Evolutionary conservation across 805 yeast species (phyloP).

Genomic region (Teunomyces panamensis): DNA sequence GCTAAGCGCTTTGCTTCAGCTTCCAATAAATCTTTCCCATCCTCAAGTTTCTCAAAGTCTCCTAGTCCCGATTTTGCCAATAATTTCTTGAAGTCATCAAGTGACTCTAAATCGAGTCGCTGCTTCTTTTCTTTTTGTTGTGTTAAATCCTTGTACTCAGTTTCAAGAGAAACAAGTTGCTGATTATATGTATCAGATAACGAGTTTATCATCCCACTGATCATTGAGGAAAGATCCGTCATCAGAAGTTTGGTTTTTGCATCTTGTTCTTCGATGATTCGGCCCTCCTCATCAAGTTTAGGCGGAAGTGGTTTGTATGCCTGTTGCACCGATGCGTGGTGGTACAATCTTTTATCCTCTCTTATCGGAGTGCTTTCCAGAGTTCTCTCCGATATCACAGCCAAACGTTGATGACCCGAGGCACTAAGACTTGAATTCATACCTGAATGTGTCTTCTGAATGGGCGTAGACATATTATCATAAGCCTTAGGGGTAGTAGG

Average conservation of each 20-base stretch:
- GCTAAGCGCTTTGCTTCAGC: conserved; percentile 15
- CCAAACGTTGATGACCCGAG: conserved; percentile 23
- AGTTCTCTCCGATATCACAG: conserved; percentile 31
- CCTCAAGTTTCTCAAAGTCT: conserved; percentile 20
- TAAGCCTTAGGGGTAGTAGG: conserved; percentile 22
- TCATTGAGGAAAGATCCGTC: conserved; percentile 34
- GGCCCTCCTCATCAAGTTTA: conserved; percentile 28
- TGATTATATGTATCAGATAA: conserved; percentile 54
- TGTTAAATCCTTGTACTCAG: conserved; percentile 18
- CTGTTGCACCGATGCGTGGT: conserved; percentile 7
- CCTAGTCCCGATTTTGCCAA: conserved; percentile 33
- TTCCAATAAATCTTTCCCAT: conserved; percentile 22
- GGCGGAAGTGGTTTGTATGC: conserved; percentile 34
- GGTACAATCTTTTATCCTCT: conserved; percentile 4
- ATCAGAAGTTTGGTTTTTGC: conserved; percentile 24
- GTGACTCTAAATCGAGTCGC: conserved; percentile 36
- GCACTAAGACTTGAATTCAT: conserved; percentile 9
- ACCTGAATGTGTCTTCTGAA: conserved; percentile 11
- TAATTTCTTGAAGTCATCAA: conserved; percentile 23
- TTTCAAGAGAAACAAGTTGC: conserved; percentile 40
- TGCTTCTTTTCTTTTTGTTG: conserved; percentile 51
- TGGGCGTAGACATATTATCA: conserved; percentile 32
- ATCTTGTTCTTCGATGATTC: conserved; percentile 18
- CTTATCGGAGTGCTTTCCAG: conserved; percentile 26
- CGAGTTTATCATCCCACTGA: conserved; percentile 44